Evolutionary conservation across 2,329 filamentous ascomycete species (phyloP), one percentile per base, ranked within the genome.

Genomic region (Aspergillus quadricinctus): DNA sequence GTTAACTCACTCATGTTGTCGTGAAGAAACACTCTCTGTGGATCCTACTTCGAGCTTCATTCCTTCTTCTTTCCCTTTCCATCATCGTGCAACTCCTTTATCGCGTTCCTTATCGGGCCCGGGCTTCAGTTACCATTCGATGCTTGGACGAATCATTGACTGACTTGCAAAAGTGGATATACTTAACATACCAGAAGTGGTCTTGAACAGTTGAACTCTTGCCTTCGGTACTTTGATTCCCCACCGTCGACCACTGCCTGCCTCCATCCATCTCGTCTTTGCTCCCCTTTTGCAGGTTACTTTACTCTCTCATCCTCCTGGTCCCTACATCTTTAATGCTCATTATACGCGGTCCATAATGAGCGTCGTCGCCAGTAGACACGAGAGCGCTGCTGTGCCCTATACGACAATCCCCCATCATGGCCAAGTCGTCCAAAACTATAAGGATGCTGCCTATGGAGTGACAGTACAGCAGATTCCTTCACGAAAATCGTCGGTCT

Each of bases 341-440:
- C 52, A 40, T 58, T 55, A 50, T 56, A 61, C 57, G 54, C 57
- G 37, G 49, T 60, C 64, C 67, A 69, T 55, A 43, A 77, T 76
- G 74, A 76, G 69, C 61, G 70, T 73, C 55, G 67, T 75, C 55
- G 71, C 71, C 58, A 73, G 68, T 66, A 72, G 70, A 69, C 69
- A 71, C 28, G 69, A 72, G 55, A 66, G 58, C 61, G 60, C 68
- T 62, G 64, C 64, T 65, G 67, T 69, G 63, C 61, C 72, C 40
- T 72, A 69, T 56, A 61, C 61, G 31, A 56, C 64, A 11, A 64
- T 66, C 41, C 58, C 64, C 37, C 64, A 69, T 52, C 63, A 69
- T 54, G 58, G 55, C 54, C 60, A 65, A 45, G 57, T 55, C 43
- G 54, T 57, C 8, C 60, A 64, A 59, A 63, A 62, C 53, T 72